A percentile compares a stretch with the other conserved stretches of the same genome.
Conservation (phyloP, 2,329 filamentous ascomycete genomes). For the Sporothrix protearum region DNA sequence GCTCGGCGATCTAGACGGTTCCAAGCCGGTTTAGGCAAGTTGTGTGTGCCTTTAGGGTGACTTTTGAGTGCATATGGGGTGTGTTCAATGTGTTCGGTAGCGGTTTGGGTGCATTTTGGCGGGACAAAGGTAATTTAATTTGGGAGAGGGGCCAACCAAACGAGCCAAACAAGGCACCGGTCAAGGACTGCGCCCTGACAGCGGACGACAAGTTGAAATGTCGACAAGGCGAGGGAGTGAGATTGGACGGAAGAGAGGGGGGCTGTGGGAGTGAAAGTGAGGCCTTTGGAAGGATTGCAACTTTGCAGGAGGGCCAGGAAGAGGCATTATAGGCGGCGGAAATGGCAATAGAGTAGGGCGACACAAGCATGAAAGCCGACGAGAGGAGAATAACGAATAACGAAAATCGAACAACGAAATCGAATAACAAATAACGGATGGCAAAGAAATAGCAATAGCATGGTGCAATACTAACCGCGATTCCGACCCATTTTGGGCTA, state of each 20-base stretch:
- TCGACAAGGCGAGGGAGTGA: neutral
- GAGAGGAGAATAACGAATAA: too few relatives aligned
- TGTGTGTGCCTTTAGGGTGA: too few relatives aligned
- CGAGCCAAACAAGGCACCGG: conserved; percentile 3
- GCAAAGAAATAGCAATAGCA: neutral
- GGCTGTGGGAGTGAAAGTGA: neutral
- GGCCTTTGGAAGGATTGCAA: neutral
- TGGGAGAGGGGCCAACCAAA: conserved; percentile 12
- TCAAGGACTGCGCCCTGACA: neutral
- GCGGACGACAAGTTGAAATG: neutral
- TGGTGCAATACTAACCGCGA: conserved; percentile 23
- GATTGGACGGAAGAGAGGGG: neutral
- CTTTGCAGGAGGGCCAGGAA: conserved; percentile 3
- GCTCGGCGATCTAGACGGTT: conserved; percentile 2
- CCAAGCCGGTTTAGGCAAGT: neutral
- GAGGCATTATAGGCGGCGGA: too few relatives aligned
- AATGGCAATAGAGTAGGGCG: neutral
- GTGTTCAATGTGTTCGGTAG: neutral
- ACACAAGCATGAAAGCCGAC: neutral
- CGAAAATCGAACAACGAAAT: too few relatives aligned
- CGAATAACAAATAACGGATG: neutral
- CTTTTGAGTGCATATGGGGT: neutral
- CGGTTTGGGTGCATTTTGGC: neutral
- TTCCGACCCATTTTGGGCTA: conserved; percentile 23
- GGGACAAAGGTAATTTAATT: conserved; percentile 4